Evolutionary conservation across 179 eudicot species (phyloP).

Genomic region (Camellia oleifera): DNA sequence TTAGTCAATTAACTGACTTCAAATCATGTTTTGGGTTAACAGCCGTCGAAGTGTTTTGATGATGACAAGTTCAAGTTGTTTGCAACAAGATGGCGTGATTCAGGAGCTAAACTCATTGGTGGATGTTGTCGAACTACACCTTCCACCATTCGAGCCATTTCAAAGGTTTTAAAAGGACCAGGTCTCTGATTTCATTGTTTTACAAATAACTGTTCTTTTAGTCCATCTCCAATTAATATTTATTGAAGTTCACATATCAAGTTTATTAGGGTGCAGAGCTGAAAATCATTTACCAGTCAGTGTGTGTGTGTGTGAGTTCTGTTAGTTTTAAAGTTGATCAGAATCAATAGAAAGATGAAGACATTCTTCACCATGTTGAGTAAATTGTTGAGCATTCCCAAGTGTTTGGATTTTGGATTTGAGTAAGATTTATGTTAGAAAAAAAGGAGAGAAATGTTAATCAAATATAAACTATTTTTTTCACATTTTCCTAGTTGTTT

Average conservation of each 20-base stretch:
- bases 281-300: not conserved
- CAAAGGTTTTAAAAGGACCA: slow-evolving; percentile 45
- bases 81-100: slow-evolving; percentile 67
- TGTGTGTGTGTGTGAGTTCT: not conserved
- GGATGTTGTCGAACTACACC: slow-evolving; percentile 89
- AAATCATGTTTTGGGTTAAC: slow-evolving; percentile 16
- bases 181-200: slow-evolving; percentile 15
- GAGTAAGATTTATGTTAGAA: too few species aligned
- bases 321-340: not conserved
- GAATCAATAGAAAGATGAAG: not conserved
- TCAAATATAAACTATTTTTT: too few species aligned
- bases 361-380: too few species aligned
- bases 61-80: slow-evolving; percentile 51
- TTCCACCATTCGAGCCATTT: slow-evolving; percentile 51
- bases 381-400: too few species aligned
- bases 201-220: not conserved
- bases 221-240: too few species aligned
- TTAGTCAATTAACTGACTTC: not conserved
- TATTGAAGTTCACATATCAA: too few species aligned
- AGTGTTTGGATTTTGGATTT: too few species aligned
- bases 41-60: slow-evolving; percentile 74
- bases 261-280: not conserved
- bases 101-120: slow-evolving; percentile 82
- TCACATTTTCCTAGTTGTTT: too few species aligned
- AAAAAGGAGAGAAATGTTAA: too few species aligned